Evolutionary conservation across 106 monocot species (phyloP), one percentile per base, ranked within the genome.

Genomic region (Narthecium ossifragum): DNA sequence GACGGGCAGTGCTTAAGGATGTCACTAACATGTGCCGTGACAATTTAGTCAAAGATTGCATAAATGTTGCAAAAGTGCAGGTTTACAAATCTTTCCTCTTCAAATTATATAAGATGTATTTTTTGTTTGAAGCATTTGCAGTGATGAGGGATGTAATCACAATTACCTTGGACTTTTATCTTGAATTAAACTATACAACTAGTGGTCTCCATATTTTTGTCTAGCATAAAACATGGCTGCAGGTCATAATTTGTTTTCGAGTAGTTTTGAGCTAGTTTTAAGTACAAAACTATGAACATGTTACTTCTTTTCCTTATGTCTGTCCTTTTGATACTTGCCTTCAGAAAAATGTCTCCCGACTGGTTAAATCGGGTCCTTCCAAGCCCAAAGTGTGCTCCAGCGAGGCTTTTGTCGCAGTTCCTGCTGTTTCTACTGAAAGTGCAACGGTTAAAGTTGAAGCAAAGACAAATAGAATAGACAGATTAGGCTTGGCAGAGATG

Each of bases 1-100:
- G 61, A 50, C 73, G 76, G 40, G 65, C 62, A 17, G 77, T 71
- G 8, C 73, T 82, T 30, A 66, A 55, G 30, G 80, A 91, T 70
- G 58, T 82, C 17, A 63, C 70, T 7, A 85, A 91, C 61, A 47
- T 65, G 20, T 62, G 76, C 67, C 48, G 61, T 50, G 60, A 48
- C 21, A 77, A 47, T 31, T 46, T 51, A 36, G 31, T 34, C 9
- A 73, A 22, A 21, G 32, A 51, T 12, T 73, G 62, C 39, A 41
- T 63, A 15, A 32, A 67, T 51, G 57, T 51, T 26, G 59, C 64
- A 50, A 82, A 77, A 65, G 6, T 41, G 1, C 67, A 91, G 82
- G 91, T 91, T 45, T 49, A 53, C 21, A 10, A 27, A 32, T 26
- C 3, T 38, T 63, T 5, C 17, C 9, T 51, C 32, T 38, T 31